A percentile compares a stretch with the other conserved stretches of the same genome.
These are phyloP conservation scores for Populus tremula DNA, from an alignment of 345 rosid genomes.

Conservation along the genomic window DNA sequence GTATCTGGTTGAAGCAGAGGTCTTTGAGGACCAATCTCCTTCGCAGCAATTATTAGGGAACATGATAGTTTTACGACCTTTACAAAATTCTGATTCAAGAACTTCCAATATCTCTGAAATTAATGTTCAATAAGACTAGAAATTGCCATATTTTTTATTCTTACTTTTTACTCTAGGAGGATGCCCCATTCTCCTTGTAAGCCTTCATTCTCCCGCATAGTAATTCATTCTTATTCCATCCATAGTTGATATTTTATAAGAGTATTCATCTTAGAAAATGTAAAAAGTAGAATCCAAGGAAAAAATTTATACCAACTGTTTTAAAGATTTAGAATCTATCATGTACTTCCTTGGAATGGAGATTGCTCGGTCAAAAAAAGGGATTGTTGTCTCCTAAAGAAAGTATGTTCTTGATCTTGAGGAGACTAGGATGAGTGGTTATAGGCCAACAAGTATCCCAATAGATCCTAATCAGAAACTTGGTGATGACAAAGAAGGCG, in stretches of 20 bases:
- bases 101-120: neutral
- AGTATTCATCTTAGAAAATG: neutral
- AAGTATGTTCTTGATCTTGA: too few relatives aligned
- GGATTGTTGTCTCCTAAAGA: too few relatives aligned
- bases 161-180: neutral
- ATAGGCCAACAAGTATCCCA: too few relatives aligned
- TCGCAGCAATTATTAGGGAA: neutral
- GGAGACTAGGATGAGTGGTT: too few relatives aligned
- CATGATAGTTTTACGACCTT: neutral
- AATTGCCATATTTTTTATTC: neutral
- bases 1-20: neutral
- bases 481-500: too few relatives aligned
- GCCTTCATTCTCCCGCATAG: neutral
- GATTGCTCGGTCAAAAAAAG: too few relatives aligned
- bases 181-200: neutral
- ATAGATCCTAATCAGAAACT: too few relatives aligned
- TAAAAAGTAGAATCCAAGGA: neutral
- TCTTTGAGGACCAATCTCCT: neutral
- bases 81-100: neutral
- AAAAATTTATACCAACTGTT: neutral
- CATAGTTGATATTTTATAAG: neutral
- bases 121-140: neutral
- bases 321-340: too few relatives aligned
- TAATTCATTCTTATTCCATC: neutral
- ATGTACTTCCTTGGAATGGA: too few relatives aligned